Percentiles rank a stretch among this genome's conserved stretches.
Conservation (phyloP, 257 asterid species). For the Misopates orontium region DNA sequence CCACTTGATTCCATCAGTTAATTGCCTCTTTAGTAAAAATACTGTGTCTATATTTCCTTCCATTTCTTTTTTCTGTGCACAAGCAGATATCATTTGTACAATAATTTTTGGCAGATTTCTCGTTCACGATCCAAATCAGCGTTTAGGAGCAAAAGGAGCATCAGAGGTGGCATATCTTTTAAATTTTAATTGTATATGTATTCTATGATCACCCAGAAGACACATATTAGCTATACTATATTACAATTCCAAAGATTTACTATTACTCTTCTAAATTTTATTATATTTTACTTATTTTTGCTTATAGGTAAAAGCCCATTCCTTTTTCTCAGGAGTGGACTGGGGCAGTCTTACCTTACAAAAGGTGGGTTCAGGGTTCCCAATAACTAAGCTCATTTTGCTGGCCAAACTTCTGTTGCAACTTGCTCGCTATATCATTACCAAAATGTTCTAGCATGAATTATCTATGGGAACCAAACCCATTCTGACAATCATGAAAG, state of each 20-base stretch:
- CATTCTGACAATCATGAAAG: background rate
- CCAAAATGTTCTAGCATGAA: slow-evolving; percentile 3
- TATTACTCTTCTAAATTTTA: slow-evolving; percentile 17
- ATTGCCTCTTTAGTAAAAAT: slow-evolving; percentile 21
- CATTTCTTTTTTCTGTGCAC: slow-evolving; percentile 17
- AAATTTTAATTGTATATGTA: slow-evolving; percentile 4
- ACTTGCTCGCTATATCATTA: slow-evolving; percentile 10
- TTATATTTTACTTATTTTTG: slow-evolving; percentile 26
- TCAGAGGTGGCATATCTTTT: slow-evolving; percentile 58
- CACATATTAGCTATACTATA: slow-evolving; percentile 11
- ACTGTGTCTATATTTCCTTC: background rate
- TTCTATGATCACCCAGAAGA: slow-evolving; percentile 12
- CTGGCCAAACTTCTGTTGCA: slow-evolving; percentile 12
- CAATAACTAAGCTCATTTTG: slow-evolving; percentile 15
- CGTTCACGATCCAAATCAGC: slow-evolving; percentile 74
- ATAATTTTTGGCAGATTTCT: slow-evolving; percentile 61
- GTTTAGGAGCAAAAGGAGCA: slow-evolving; percentile 91
- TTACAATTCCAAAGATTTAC: slow-evolving; percentile 22
- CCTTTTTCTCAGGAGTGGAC: slow-evolving; percentile 86
- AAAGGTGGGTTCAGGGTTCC: slow-evolving; percentile 58
- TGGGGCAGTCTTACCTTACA: slow-evolving; percentile 90
- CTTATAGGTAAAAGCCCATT: slow-evolving; percentile 84
- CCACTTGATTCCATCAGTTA: slow-evolving; percentile 14
- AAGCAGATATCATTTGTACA: slow-evolving; percentile 23
- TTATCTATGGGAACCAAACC: slow-evolving; percentile 19